Conservation (phyloP, 495 filamentous ascomycete species). For the Trichoderma erinaceum region DNA sequence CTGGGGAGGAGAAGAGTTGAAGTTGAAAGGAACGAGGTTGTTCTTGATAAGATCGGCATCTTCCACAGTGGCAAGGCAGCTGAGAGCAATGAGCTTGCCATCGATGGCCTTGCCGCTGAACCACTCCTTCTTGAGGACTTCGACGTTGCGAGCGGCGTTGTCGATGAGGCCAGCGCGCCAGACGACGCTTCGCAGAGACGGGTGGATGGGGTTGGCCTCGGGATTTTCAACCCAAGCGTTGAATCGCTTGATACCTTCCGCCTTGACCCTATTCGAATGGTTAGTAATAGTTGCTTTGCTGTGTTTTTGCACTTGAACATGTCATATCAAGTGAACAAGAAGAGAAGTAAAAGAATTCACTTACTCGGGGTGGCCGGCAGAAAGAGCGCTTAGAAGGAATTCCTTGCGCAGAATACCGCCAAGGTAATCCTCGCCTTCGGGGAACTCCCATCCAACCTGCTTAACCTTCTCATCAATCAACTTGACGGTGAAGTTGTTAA, state of each 20-base stretch:
- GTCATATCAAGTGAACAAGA: not conserved
- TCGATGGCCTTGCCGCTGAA: conserved; percentile 74
- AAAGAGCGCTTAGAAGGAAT: conserved; percentile 66
- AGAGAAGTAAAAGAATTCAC: conserved; percentile 22
- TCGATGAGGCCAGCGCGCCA: conserved; percentile 74
- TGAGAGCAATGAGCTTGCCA: conserved; percentile 78
- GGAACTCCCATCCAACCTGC: conserved; percentile 79
- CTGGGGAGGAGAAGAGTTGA: conserved; percentile 57
- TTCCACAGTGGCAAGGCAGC: conserved; percentile 67
- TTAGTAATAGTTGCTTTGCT: conserved; percentile 15
- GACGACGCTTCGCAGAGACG: conserved; percentile 69
- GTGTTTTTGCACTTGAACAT: not conserved
- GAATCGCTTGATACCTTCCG: conserved; percentile 70
- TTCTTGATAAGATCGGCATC: conserved; percentile 60
- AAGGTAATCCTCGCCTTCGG: conserved; percentile 70
- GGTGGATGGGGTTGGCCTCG: conserved; percentile 64
- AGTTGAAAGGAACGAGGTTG: conserved; percentile 75
- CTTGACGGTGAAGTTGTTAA: conserved; percentile 68
- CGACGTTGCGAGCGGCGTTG: conserved; percentile 57
- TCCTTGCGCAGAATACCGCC: conserved; percentile 72
- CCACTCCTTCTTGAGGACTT: conserved; percentile 74
- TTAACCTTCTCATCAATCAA: conserved; percentile 66
- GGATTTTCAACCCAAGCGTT: conserved; percentile 61
- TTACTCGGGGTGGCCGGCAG: conserved; percentile 65
- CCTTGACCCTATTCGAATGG: conserved; percentile 45